Evolutionary conservation across 176 grass and related monocot species (phyloP).

Genomic region (Miscanthus lutarioriparius): DNA sequence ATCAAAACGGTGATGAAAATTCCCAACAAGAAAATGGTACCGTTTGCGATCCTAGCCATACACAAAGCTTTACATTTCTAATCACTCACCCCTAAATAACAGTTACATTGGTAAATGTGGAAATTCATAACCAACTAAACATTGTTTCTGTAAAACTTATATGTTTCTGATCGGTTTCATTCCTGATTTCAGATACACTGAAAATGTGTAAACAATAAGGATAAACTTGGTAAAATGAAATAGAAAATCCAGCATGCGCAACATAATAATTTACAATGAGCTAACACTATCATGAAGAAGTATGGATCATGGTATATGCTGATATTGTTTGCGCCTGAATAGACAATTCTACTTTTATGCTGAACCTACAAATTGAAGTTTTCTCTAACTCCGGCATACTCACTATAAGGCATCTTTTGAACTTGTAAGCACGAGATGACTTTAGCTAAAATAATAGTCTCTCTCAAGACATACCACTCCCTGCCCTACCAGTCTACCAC

Average conservation of each 20-base stretch:
- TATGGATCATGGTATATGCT: background rate
- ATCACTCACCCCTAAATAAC: background rate
- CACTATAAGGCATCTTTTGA: background rate
- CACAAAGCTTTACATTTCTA: background rate
- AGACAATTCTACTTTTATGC: background rate
- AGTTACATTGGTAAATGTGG: background rate
- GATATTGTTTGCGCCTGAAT: background rate
- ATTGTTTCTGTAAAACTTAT: background rate
- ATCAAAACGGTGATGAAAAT: background rate
- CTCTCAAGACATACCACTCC: background rate
- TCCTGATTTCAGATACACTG: background rate
- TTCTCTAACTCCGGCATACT: background rate
- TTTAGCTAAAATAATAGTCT: background rate
- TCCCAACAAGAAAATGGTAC: background rate
- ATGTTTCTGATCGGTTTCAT: background rate
- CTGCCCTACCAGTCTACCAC: no score
- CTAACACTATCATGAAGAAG: background rate
- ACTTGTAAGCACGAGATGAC: background rate
- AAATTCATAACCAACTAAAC: background rate
- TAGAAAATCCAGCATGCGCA: background rate
- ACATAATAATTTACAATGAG: background rate
- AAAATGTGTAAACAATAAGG: background rate
- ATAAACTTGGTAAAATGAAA: conserved; percentile 4
- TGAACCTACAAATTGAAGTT: background rate
- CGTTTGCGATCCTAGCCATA: background rate